phyloP scores from a whole-genome alignment of 2,329 filamentous ascomycete genomes.

The Stemphylium beticola region DNA sequence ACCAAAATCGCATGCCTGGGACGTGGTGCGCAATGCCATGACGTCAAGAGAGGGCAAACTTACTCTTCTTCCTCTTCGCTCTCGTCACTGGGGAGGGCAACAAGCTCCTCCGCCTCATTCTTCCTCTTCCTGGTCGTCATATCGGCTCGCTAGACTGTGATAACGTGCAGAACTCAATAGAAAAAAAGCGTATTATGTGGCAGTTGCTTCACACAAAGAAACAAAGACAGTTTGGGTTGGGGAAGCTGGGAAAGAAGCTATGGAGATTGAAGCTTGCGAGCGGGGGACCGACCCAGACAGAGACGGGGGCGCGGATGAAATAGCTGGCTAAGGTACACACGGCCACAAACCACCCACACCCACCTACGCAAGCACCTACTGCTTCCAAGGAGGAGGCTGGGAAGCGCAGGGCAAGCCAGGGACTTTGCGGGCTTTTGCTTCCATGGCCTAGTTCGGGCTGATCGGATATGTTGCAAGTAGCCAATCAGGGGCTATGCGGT shows the following conservation, averaged over 20 bases:
- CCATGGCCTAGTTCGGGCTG: conserved; percentile 34
- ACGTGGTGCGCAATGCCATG: conserved; percentile 34
- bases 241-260: conserved; percentile 16
- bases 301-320: conserved; percentile 37
- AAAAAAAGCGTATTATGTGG: conserved; percentile 22
- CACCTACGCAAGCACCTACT: conserved; percentile 23
- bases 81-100: conserved; percentile 52
- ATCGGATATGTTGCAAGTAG: conserved; percentile 14
- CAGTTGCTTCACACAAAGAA: not conserved
- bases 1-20: conserved; percentile 25
- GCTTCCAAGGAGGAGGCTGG: conserved; percentile 31
- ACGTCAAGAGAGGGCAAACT: conserved; percentile 48
- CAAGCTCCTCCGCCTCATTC: conserved; percentile 54
- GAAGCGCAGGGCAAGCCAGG: conserved; percentile 29
- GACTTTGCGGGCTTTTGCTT: conserved; percentile 17
- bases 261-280: conserved; percentile 6
- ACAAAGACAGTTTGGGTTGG: not conserved
- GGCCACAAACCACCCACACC: not conserved
- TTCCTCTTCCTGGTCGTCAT: conserved; percentile 55
- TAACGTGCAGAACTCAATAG: conserved; percentile 9
- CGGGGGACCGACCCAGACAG: conserved; percentile 6
- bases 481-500: conserved; percentile 33
- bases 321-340: conserved; percentile 13
- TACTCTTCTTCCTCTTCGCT: conserved; percentile 54
- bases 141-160: conserved; percentile 15